Evolutionary conservation across 305 asterid genomes (phyloP).

Genomic region (Rubia tinctorum): DNA sequence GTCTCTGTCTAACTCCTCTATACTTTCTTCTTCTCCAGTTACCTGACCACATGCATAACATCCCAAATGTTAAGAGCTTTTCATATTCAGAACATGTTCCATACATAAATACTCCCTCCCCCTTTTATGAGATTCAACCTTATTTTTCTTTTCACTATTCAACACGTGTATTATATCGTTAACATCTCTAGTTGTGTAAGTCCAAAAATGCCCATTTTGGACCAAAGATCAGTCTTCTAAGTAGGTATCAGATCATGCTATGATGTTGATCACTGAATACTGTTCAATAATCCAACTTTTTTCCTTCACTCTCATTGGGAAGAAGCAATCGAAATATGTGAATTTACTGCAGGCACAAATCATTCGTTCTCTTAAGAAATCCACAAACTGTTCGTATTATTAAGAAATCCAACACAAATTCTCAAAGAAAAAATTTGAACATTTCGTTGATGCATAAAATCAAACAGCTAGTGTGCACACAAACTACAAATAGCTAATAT

Average conservation of each 20-base stretch:
- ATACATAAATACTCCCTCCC: background rate
- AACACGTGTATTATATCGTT: no score
- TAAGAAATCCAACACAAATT: background rate
- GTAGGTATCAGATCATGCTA: no score
- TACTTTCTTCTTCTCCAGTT: conserved; percentile 50
- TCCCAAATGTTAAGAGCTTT: background rate
- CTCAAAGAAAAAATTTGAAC: background rate
- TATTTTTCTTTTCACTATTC: no score
- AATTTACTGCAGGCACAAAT: background rate
- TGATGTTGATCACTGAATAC: no score
- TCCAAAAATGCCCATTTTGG: no score
- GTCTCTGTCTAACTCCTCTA: conserved; percentile 82
- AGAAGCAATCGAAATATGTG: background rate
- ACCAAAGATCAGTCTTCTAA: no score
- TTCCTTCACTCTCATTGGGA: background rate
- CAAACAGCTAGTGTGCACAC: background rate
- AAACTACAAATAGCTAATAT: background rate
- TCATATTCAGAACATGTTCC: background rate
- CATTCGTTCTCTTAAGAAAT: background rate
- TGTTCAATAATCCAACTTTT: background rate
- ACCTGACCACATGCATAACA: conserved; percentile 11
- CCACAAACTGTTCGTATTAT: background rate
- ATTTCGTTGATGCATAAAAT: background rate
- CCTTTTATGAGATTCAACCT: no score
- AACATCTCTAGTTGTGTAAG: no score